Percentiles rank a stretch among this genome's conserved stretches.
Conservation (phyloP, 768 basidiomycete genomes). For the Russula virescens region DNA sequence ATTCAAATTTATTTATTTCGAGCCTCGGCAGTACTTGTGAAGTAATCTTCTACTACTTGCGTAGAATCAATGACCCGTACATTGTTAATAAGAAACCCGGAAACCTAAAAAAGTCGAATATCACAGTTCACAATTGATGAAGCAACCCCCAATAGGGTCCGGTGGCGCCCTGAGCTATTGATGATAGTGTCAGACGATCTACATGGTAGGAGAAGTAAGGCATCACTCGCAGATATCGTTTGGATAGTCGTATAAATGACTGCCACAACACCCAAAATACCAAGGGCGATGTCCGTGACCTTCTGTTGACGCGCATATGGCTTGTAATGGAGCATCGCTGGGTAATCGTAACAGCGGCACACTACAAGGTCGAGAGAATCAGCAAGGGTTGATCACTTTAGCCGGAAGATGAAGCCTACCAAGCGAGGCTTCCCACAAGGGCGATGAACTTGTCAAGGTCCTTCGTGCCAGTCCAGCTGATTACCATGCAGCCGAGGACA, state of each 20-base stretch:
- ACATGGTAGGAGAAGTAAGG: neutral
- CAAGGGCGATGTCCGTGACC: constrained; percentile 60
- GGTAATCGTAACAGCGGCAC: constrained; percentile 93
- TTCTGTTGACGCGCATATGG: constrained; percentile 68
- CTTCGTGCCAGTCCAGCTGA: constrained; percentile 76
- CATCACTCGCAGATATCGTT: constrained; percentile 59
- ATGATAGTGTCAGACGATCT: neutral
- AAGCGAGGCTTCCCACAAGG: constrained; percentile 89
- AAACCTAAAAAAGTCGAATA: neutral
- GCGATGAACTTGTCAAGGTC: constrained; percentile 96
- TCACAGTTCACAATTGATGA: no score
- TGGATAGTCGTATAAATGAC: constrained; percentile 76
- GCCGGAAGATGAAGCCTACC: constrained; percentile 41
- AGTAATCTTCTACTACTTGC: neutral
- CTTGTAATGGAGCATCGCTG: constrained; percentile 87
- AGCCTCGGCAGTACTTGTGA: no score
- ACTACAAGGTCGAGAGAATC: constrained; percentile 36
- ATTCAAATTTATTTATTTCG: no score
- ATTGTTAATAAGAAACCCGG: neutral
- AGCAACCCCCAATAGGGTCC: constrained; percentile 17
- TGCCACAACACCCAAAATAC: constrained; percentile 67
- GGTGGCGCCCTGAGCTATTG: constrained; percentile 21
- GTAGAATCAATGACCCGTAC: neutral
- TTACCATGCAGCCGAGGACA: constrained; percentile 70
- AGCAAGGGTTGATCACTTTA: neutral